These are phyloP conservation scores for Flagelloscypha sp. DNA, from an alignment of 768 basidiomycete species.

Conservation along the genomic window DNA sequence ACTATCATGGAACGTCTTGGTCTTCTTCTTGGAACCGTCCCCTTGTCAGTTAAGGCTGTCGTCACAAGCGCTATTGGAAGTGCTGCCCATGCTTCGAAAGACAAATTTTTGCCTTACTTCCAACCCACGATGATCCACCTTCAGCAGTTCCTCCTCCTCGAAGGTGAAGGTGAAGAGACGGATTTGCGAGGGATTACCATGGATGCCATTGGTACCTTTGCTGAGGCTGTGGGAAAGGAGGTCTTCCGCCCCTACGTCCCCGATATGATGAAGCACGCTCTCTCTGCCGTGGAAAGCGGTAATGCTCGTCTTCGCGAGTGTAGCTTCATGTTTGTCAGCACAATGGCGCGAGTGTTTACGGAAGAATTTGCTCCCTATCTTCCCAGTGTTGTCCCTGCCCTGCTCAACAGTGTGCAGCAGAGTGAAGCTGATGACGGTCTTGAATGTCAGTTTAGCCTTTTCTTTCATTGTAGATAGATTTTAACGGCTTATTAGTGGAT, in stretches of 20 bases:
- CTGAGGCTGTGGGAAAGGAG: slow-evolving; percentile 93
- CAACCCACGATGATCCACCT: slow-evolving; percentile 82
- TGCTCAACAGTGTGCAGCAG: slow-evolving; percentile 78
- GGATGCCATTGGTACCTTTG: slow-evolving; percentile 98
- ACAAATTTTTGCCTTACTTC: slow-evolving; percentile 90
- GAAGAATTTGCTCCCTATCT: slow-evolving; percentile 90
- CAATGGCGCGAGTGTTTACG: slow-evolving; percentile 95
- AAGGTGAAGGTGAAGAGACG: slow-evolving; percentile 82
- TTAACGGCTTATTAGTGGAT: slow-evolving; percentile 33
- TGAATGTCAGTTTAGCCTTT: slow-evolving; percentile 31
- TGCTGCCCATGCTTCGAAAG: slow-evolving; percentile 92
- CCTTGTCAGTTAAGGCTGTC: slow-evolving; percentile 83
- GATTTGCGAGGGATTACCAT: slow-evolving; percentile 96
- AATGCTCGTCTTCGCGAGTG: slow-evolving; percentile 87
- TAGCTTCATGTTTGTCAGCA: slow-evolving; percentile 96
- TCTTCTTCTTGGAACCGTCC: slow-evolving; percentile 77
- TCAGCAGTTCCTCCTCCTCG: slow-evolving; percentile 80
- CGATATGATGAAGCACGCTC: slow-evolving; percentile 93
- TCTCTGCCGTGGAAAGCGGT: slow-evolving; percentile 81
- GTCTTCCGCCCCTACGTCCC: slow-evolving; percentile 92
- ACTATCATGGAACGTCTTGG: slow-evolving; percentile 93
- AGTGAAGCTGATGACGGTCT: slow-evolving; percentile 61
- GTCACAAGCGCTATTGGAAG: slow-evolving; percentile 97
- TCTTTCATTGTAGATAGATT: slow-evolving; percentile 1
- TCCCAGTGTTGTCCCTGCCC: slow-evolving; percentile 74